phyloP scores from a whole-genome alignment of 805 yeast genomes.

The Hanseniaspora clermontiae region DNA sequence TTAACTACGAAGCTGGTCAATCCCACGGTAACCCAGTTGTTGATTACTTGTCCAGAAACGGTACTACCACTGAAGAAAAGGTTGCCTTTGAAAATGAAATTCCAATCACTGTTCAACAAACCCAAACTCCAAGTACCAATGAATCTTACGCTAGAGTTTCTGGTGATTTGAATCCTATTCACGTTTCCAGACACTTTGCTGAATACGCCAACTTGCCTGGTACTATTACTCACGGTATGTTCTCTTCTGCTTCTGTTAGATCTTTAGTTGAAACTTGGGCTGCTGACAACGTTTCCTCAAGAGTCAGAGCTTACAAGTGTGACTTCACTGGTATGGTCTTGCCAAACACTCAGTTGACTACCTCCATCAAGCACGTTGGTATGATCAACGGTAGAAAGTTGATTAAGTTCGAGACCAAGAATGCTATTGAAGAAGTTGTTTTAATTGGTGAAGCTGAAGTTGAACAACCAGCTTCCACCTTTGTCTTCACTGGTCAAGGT shows the following conservation, averaged over 20 bases:
- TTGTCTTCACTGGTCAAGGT: conserved; percentile 98
- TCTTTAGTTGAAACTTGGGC: conserved; percentile 96
- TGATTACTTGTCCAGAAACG: conserved; percentile 84
- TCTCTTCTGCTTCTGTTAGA: conserved; percentile 89
- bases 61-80: conserved; percentile 89
- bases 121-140: conserved; percentile 85
- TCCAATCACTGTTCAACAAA: conserved; percentile 52
- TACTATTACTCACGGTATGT: conserved; percentile 98
- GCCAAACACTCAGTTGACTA: conserved; percentile 81
- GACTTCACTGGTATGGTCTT: conserved; percentile 92
- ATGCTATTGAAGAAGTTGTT: conserved; percentile 70
- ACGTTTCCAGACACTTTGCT: conserved; percentile 90
- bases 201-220: conserved; percentile 89
- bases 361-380: conserved; percentile 88
- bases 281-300: conserved; percentile 88
- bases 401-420: conserved; percentile 78
- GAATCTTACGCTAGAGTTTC: conserved; percentile 95
- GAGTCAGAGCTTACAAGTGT: conserved; percentile 90
- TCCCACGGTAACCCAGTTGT: conserved; percentile 96
- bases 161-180: conserved; percentile 97
- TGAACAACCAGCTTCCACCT: conserved; percentile 93
- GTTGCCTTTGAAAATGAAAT: conserved; percentile 78
- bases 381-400: conserved; percentile 99
- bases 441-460: conserved; percentile 94
- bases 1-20: conserved; percentile 78